Evolutionary conservation across 176 grass and related monocot genomes (phyloP), one percentile per base, ranked within the genome.

Genomic region (Musa troglodytarum): DNA sequence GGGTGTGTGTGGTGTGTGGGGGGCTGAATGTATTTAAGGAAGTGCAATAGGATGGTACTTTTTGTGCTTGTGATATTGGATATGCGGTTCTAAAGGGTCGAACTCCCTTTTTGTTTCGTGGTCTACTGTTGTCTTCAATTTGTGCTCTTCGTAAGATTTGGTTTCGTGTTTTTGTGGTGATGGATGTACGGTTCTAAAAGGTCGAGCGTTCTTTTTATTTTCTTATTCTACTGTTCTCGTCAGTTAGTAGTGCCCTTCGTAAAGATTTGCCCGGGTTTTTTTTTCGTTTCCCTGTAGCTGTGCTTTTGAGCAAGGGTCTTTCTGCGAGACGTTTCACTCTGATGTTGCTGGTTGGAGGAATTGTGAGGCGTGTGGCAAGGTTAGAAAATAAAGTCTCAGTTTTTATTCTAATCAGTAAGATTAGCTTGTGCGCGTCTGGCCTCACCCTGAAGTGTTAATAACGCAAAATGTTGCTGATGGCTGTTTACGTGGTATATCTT

Each of bases 311-410:
- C 90, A 99, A 75, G 95, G 95, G 69, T 87, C 65, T 79, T 99
- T 94, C 82, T 99, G 95, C 81, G 90, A 99, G 77, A 91, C 82
- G 0, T 99, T 92, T 67, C 95, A 99, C 75, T 83, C 86, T 20
- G 95, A 91, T 24, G 88, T 86, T 76, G 84, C 90, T 65, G 95
- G 95, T 56, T 99, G 95, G 95, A 93, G 95, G 82, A 89, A 75
- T 75, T 99, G 95, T 59, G 90, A 99, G 73, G 58, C 88, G 23
- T 99, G 95, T 75, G 86, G 88, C 43, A 99, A 93, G 95, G 95
- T 98, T 83, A 79, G 82, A 52, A n/a, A 19, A 68, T 22, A 68
- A 29, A 55, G 29, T 29, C 55, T 59, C 59, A 56, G 24, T 81
- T 77, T 72, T 54, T 7, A 20, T 50, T 52, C 53, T 49, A 71